phyloP scores from a whole-genome alignment of 2,329 filamentous ascomycete genomes.

The Pseudonectria buxi region DNA sequence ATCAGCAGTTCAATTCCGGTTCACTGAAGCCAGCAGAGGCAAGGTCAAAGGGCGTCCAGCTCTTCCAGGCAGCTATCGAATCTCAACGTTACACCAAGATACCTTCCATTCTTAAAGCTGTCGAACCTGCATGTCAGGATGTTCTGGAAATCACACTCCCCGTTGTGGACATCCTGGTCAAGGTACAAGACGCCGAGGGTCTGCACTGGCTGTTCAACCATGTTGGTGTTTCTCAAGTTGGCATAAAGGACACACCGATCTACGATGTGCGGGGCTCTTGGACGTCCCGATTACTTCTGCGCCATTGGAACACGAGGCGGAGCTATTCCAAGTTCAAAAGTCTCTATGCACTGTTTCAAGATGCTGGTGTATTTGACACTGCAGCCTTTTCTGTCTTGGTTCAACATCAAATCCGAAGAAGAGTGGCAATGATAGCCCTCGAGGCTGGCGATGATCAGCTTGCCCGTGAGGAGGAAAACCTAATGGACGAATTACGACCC shows the following conservation, averaged over 20 bases:
- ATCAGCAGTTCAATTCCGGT: conserved; percentile 10
- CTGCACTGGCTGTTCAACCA: conserved; percentile 9
- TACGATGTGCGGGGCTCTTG: conserved; percentile 11
- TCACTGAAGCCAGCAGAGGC: conserved; percentile 6
- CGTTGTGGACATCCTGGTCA: conserved; percentile 14
- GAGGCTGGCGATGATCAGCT: conserved; percentile 22
- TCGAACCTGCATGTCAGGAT: conserved; percentile 18
- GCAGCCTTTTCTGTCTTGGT: conserved; percentile 9
- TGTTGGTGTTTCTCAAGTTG: conserved; percentile 6
- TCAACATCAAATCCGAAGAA: conserved; percentile 24
- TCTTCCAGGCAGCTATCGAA: conserved; percentile 18
- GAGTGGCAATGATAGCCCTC: conserved; percentile 20
- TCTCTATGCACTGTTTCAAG: conserved; percentile 22
- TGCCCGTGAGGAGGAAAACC: conserved; percentile 18
- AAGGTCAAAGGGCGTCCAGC: conserved; percentile 13
- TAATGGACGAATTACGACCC: conserved; percentile 14
- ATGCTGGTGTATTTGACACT: conserved; percentile 21
- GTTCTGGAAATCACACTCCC: conserved; percentile 16
- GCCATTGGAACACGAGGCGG: conserved; percentile 20
- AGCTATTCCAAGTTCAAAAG: conserved; percentile 16
- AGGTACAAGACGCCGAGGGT: conserved; percentile 10
- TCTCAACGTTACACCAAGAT: conserved; percentile 13
- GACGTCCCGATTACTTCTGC: conserved; percentile 17
- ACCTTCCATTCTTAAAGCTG: conserved; percentile 11
- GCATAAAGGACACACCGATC: background rate